A percentile compares a stretch with the other conserved stretches of the same genome.
phyloP scores from a whole-genome alignment of 345 rosid species.

The Eucalyptus regnans region DNA sequence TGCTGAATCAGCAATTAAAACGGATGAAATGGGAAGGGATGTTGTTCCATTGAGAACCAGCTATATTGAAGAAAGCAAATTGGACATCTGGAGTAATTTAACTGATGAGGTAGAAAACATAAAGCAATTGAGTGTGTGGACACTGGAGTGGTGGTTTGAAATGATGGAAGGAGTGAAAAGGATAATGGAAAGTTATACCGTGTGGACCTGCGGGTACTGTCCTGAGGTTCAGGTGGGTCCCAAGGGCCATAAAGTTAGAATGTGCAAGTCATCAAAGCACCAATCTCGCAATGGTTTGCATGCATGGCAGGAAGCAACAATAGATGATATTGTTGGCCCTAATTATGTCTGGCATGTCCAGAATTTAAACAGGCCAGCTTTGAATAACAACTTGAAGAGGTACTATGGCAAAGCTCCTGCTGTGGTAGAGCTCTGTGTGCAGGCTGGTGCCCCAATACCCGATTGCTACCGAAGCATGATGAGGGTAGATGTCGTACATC shows the following conservation, averaged over 20 bases:
- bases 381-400: constrained; percentile 57
- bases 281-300: constrained; percentile 74
- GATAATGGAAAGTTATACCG: constrained; percentile 54
- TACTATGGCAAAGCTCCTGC: constrained; percentile 86
- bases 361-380: constrained; percentile 35
- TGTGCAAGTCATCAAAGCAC: constrained; percentile 79
- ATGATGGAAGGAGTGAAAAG: constrained; percentile 53
- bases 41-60: background rate
- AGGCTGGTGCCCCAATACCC: constrained; percentile 64
- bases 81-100: background rate
- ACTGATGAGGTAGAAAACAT: constrained; percentile 4
- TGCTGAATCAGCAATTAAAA: background rate
- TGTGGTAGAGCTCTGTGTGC: constrained; percentile 69
- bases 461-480: constrained; percentile 66
- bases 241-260: constrained; percentile 79
- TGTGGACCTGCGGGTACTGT: constrained; percentile 76
- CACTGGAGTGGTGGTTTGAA: constrained; percentile 55
- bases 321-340: constrained; percentile 63
- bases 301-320: constrained; percentile 85
- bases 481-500: constrained; percentile 80
- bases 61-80: background rate
- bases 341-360: constrained; percentile 83
- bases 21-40: background rate
- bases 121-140: constrained; percentile 31
- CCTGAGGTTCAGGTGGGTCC: constrained; percentile 92